Evolutionary conservation across 208 protist species (phyloP).

Genomic region (Leishmania amazonensis): DNA sequence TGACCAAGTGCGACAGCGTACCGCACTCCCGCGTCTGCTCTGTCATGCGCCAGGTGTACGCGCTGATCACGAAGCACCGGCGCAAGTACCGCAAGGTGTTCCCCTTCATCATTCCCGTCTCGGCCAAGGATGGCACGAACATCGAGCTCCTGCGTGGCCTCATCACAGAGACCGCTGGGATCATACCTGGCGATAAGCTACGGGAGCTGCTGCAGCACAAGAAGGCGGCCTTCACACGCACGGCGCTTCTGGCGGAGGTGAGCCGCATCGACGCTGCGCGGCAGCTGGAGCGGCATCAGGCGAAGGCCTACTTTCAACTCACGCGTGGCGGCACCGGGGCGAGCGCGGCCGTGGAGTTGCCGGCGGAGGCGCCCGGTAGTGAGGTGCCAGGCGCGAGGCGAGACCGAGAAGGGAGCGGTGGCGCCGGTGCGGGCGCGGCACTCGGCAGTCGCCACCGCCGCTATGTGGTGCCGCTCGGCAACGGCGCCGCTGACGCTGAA

Average conservation of each 20-base stretch:
- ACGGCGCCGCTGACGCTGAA: not conserved
- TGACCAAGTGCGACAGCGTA: constrained; percentile 92
- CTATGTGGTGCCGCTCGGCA: constrained; percentile 9
- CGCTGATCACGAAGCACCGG: constrained; percentile 82
- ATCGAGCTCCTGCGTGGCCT: constrained; percentile 85
- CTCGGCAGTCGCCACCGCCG: not conserved
- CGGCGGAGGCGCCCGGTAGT: not conserved
- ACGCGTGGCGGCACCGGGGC: not conserved
- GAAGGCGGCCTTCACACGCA: constrained; percentile 44
- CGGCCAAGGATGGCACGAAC: constrained; percentile 83
- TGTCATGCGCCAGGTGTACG: constrained; percentile 90
- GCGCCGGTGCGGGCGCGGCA: not conserved
- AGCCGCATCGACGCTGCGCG: constrained; percentile 52
- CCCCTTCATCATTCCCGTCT: constrained; percentile 85
- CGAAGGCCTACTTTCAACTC: constrained; percentile 41
- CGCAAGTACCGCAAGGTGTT: constrained; percentile 89
- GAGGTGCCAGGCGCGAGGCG: not conserved
- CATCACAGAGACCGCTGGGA: constrained; percentile 86
- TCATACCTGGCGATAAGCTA: constrained; percentile 84
- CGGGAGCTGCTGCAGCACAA: constrained; percentile 68
- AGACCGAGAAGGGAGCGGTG: not conserved
- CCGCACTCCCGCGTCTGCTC: constrained; percentile 85
- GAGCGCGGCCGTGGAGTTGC: not conserved
- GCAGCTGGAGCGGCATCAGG: constrained; percentile 45
- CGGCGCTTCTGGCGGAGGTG: constrained; percentile 58